These are phyloP conservation scores for Phytophthora sojae DNA, from an alignment of 352 stramenopile genomes.

Conservation along the genomic window DNA sequence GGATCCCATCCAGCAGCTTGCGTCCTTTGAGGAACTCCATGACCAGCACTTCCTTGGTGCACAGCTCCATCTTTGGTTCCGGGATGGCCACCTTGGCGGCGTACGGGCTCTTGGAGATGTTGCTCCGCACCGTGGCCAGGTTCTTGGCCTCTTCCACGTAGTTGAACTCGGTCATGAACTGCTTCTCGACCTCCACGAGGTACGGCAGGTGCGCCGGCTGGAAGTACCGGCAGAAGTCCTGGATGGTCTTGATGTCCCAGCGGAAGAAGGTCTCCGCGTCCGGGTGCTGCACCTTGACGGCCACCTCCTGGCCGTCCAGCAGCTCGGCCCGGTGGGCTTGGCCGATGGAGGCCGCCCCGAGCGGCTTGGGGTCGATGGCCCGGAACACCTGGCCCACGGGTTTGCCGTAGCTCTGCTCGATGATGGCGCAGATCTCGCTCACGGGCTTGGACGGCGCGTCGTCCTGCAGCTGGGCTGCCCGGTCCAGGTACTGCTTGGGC, in stretches of 20 bases:
- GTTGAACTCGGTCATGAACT: conserved; percentile 99
- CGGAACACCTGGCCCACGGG: conserved; percentile 63
- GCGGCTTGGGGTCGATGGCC: conserved; percentile 69
- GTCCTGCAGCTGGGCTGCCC: conserved; percentile 78
- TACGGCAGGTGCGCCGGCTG: conserved; percentile 94
- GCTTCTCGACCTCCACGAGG: conserved; percentile 96
- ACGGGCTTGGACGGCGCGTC: conserved; percentile 81
- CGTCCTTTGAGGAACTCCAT: conserved; percentile 95
- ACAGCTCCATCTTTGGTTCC: conserved; percentile 87
- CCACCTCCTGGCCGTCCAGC: conserved; percentile 75
- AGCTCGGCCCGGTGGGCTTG: conserved; percentile 85
- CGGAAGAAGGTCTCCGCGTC: conserved; percentile 95
- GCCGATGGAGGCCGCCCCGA: conserved; percentile 85
- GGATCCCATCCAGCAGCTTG: conserved; percentile 88
- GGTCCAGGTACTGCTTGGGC: conserved; percentile 81
- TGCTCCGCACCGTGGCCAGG: conserved; percentile 86
- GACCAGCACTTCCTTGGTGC: conserved; percentile 95
- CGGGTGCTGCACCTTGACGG: conserved; percentile 94
- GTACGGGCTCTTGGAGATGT: conserved; percentile 89
- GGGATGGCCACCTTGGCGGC: conserved; percentile 81
- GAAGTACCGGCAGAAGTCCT: conserved; percentile 95
- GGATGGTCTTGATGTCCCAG: conserved; percentile 97
- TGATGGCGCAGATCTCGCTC: conserved; percentile 77
- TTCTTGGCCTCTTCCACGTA: conserved; percentile 95
- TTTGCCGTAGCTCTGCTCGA: conserved; percentile 76